Conservation (phyloP, 2,329 filamentous ascomycete species). For the Talaromyces sp. region DNA sequence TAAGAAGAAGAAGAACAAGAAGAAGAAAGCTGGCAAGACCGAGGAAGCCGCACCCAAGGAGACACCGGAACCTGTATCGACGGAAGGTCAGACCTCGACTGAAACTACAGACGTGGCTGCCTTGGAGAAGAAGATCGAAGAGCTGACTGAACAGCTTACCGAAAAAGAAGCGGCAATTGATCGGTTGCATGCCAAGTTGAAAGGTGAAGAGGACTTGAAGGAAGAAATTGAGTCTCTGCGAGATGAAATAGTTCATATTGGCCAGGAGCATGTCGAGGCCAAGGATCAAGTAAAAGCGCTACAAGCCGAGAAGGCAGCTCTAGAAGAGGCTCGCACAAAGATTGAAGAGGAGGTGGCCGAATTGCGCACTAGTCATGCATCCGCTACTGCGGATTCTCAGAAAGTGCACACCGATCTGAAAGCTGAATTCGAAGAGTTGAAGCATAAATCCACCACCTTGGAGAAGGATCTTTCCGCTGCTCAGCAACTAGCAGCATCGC, state of each 20-base stretch:
- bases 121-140: slow-evolving; percentile 34
- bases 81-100: slow-evolving; percentile 20
- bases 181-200: slow-evolving; percentile 63
- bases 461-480: slow-evolving; percentile 81
- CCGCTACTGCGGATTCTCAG: slow-evolving; percentile 45
- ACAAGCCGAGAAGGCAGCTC: slow-evolving; percentile 57
- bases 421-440: slow-evolving; percentile 65
- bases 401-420: slow-evolving; percentile 53
- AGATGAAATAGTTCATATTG: slow-evolving; percentile 72
- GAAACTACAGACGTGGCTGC: slow-evolving; percentile 33
- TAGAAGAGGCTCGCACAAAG: slow-evolving; percentile 60
- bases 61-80: slow-evolving; percentile 11
- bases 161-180: slow-evolving; percentile 70
- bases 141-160: slow-evolving; percentile 30
- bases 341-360: slow-evolving; percentile 66
- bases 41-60: slow-evolving; percentile 31
- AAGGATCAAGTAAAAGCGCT: slow-evolving; percentile 70
- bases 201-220: slow-evolving; percentile 68
- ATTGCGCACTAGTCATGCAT: slow-evolving; percentile 46
- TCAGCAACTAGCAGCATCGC: slow-evolving; percentile 75
- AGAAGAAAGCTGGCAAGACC: slow-evolving; percentile 65
- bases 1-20: slow-evolving; percentile 88
- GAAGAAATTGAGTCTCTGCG: slow-evolving; percentile 83
- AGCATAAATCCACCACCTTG: slow-evolving; percentile 61
- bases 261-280: slow-evolving; percentile 76